Base-by-base conservation (phyloP, 2,329 filamentous ascomycete genomes). In the Cadophora sp. region DNA sequence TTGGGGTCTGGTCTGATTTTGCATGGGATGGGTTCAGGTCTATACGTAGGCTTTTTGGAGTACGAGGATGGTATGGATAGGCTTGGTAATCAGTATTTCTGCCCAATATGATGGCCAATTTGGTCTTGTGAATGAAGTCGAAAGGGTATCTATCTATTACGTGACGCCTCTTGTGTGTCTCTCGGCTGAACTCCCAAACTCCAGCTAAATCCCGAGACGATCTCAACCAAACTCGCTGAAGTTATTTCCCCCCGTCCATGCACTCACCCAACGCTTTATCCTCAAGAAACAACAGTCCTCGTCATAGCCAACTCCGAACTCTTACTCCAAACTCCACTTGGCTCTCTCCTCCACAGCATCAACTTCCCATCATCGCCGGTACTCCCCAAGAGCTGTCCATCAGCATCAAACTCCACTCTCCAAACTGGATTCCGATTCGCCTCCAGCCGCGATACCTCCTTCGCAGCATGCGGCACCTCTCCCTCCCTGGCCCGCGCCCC, bases 311-410 rank as follows among this genome's bases (percentile, higher is more conserved):
- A 66, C 60, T 77, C 75, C 0, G 76, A 74, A 43, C 75, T 76
- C 65, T 74, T 77, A 62, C 73, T 75, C 76, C 76, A 77, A 9
- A 67, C 46, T 1, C 76, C 76, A 67, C 68, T 74, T 5, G 75
- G 75, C 46, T 76, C 74, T 78, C 89, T 87, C 16, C 88, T 83
- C 76, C 88, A 90, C 69, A 88, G 87, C 74, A 89, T 79, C 68
- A 91, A 76, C 76, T 84, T 87, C 12, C 91, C 92, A 77, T 94
- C 91, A 71, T 95, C 92, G 3, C 92, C 92, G 1, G 91, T 92
- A 50, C 89, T 91, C 1, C 92, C 89, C 8, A 95, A 81, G 14
- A 94, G 85, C 78, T 93, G 91, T 4, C 91, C 91, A 81, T 88
- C 84, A 64, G 86, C 85, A 73, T 89, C 87, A 73, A 94, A 95